Base-by-base conservation (phyloP, 257 asterid species). In the Scutellaria minor region DNA sequence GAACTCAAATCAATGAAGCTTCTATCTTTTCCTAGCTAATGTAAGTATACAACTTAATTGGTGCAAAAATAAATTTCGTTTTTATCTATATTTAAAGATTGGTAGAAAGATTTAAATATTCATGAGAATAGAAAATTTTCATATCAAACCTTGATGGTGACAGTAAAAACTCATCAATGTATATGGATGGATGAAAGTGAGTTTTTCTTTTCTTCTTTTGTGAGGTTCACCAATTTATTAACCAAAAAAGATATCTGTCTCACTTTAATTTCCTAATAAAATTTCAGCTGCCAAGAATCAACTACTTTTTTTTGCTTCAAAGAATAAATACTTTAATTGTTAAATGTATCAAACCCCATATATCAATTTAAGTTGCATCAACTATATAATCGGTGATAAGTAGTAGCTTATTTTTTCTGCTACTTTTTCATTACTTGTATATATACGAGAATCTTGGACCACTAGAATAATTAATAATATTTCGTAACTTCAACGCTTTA, bases 361-460 rank as follows among this genome's bases (percentile, higher is more conserved):
- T 31, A 31, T 31, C 37, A 31, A 31, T 62, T 64, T 39, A 64
- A 61, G 27, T 70, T 66, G 15, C 71, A 52, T 44, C 45, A 70
- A 37, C 42, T 9, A 54, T 35, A n/a, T 53, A 35, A 13, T 46
- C 22, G 61, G 59, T 61, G 61, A 66, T 42, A 53, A 63, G 66
- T 76, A 52, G 75, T 76, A 51, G 75, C 75, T 76, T 76, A 60
- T 22, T 41, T 62, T 24, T 50, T 54, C 58, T 60, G 75, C 59
- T 51, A 75, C 56, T 51, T 61, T 58, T 45, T 70, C 24, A 63
- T 37, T 70, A 18, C 5, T 13, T 20, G 13, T 44, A 59, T 51
- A 31, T 41, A 50, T 57, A n/a, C 10, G 3, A 35, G 37, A 52
- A 67, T 15, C 0, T 41, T 75, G 75, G 65, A 68, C 79, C 74